A percentile compares a stretch with the other conserved stretches of the same genome.
phyloP scores from a whole-genome alignment of 2,329 filamentous ascomycete species.

The Pseudogymnoascus sp. region DNA sequence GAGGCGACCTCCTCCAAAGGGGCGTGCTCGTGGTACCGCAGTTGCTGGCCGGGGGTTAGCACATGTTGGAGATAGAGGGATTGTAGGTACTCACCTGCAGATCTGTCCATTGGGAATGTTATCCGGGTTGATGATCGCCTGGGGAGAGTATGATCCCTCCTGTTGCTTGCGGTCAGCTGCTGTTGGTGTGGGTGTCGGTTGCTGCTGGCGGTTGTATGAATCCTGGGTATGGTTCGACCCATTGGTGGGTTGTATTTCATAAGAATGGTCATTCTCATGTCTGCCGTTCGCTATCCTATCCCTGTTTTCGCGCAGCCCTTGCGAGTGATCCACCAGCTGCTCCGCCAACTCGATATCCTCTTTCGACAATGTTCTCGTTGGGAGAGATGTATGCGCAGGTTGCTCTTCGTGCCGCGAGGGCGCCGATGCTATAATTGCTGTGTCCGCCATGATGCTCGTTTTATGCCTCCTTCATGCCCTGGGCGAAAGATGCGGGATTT shows the following conservation, averaged over 20 bases:
- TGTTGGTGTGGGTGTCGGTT: neutral
- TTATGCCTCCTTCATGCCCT: conserved; percentile 6
- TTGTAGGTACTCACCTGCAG: conserved; percentile 56
- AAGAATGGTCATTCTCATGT: conserved; percentile 9
- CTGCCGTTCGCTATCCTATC: neutral
- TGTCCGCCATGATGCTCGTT: neutral
- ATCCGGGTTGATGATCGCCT: conserved; percentile 13
- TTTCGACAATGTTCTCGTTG: conserved; percentile 22
- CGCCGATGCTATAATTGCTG: conserved; percentile 7
- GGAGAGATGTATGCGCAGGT: conserved; percentile 10
- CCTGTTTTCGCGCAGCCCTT: conserved; percentile 14
- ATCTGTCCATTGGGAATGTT: conserved; percentile 52
- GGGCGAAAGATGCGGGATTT: neutral
- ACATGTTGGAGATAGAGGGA: conserved; percentile 17
- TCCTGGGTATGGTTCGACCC: conserved; percentile 2
- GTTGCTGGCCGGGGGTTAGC: conserved; percentile 57
- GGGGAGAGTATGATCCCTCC: conserved; percentile 6
- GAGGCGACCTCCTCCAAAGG: conserved; percentile 86
- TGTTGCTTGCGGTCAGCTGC: neutral
- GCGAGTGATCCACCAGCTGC: conserved; percentile 23
- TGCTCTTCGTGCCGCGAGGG: conserved; percentile 2
- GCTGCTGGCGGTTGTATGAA: neutral
- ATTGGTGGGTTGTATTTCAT: neutral
- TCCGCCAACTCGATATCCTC: conserved; percentile 25
- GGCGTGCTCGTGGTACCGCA: conserved; percentile 92